These are phyloP conservation scores for Colletotrichum karsti DNA, from an alignment of 2,329 filamentous ascomycete genomes.

Conservation along the genomic window DNA sequence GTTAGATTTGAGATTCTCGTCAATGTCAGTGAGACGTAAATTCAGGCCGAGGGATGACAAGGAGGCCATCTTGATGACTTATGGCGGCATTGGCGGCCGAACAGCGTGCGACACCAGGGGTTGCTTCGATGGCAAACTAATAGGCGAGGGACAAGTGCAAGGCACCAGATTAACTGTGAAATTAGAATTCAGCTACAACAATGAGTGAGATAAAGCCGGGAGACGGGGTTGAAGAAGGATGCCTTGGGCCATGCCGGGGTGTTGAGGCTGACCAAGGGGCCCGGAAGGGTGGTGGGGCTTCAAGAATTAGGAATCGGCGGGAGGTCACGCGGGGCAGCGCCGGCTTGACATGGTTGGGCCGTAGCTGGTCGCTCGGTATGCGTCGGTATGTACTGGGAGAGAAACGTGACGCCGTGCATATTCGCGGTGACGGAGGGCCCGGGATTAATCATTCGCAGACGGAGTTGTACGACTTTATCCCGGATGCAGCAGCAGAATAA, in stretches of 20 bases:
- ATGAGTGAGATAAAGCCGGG: not conserved
- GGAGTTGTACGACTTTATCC: not conserved
- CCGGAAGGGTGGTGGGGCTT: slow-evolving; percentile 15
- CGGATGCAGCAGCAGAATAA: not conserved
- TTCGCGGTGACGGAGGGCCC: not conserved
- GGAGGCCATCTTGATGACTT: not conserved
- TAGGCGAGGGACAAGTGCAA: not conserved
- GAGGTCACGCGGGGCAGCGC: slow-evolving; percentile 19
- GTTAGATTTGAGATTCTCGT: slow-evolving; percentile 21
- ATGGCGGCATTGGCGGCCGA: not conserved
- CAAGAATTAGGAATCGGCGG: slow-evolving; percentile 24
- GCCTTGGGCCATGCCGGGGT: slow-evolving; percentile 4
- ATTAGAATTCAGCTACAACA: not conserved
- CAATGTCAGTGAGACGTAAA: slow-evolving; percentile 22
- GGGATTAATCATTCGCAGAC: not conserved
- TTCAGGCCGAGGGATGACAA: slow-evolving; percentile 17
- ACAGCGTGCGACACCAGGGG: not conserved
- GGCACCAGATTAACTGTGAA: not conserved
- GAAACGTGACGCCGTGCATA: slow-evolving; percentile 7
- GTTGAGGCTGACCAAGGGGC: slow-evolving; percentile 13
- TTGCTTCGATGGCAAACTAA: not conserved
- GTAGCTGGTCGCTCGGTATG: slow-evolving; percentile 1
- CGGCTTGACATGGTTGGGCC: not conserved
- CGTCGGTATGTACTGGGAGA: not conserved
- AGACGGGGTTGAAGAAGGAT: slow-evolving; percentile 7